Base-by-base conservation (phyloP, 1,139 yeast species). In the Arxiozyma slooffiae region DNA sequence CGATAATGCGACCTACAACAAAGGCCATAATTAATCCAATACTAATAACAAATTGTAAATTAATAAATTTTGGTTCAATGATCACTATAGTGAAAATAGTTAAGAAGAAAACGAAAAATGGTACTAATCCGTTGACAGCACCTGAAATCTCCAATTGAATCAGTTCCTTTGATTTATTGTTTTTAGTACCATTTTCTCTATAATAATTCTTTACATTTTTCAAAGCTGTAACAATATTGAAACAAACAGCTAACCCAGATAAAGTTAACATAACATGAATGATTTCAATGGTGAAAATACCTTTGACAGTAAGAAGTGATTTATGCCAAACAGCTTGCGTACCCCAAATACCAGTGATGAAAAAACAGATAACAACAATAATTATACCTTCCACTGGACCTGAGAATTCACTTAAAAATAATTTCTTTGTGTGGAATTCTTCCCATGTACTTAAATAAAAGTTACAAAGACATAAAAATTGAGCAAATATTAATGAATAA, bases 331-430 rank as follows among this genome's bases (percentile, higher is more conserved):
- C 51, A 43, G 81, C 66, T 1, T 76, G 79, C 1, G 87, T 83
- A 2, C 96, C 96, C 52, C 73, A 71, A 41, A 80, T 54, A 4
- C 89, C 95, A 1, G 95, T 84, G 18, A 78, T 46, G 6, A 79
- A 53, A 62, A 78, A 86, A 20, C 81, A 70, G 0, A 61, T 67
- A 41, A 79, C 67, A 48, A 89, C 73, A 72, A 84, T 75, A 57
- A 88, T 67, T 40, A 90, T 86, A 4, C 97, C 97, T 68, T 90
- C 97, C 1, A 90, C 97, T 0, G 97, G 97, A 0, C 97, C 97
- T 16, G 95, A 85, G 60, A 87, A 81, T 54, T 78, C 80, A 42
- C 94, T 81, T 50, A 90, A 73, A 66, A 76, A 90, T 53, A 90
- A 72, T 24, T 82, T 82, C 59, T 89, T 95, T 0, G 97, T 90